Evolutionary conservation across 208 protist genomes (phyloP), one percentile per base, ranked within the genome.

Genomic region (Porcisia hertigi): DNA sequence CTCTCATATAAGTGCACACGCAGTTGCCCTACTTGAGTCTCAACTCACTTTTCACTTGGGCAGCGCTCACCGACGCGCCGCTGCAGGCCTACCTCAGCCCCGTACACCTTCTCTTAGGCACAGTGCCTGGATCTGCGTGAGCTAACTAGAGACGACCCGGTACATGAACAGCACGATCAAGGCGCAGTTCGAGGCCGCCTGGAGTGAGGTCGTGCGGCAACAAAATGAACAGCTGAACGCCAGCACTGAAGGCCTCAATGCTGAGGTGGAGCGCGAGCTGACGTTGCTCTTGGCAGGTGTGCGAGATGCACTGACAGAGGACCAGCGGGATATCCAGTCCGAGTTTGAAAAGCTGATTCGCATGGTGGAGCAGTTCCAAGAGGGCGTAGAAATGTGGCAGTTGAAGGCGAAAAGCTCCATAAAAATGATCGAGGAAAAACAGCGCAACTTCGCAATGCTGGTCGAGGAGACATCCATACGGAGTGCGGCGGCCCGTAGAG

Each of bases 311-410:
- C 76, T 95, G 20, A 77, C 75, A 14, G 83, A 89, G 55, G 90
- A 88, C 39, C 81, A 93, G 54, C 82, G 82, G 34, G 85, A 86
- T 58, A 73, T 97, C 62, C 84, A 92, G 74, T 59, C 64, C 30
- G 84, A 92, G n/a, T 79, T 94, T 39, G 87, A 92, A 60, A 80
- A 85, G 54, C 79, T 97, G 4, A 78, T 88, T 55, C 76, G 73
- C 45, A 92, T 93, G 82, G 82, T 89, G 25, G 72, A 89, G 30
- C 86, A 94, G 75, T 94, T 93, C 52, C 82, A 87, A 36, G 82
- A 90, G 16, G 91, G 87, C 18, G 88, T 97, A 36, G 86, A 93
- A 18, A 72, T 92, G 76, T 97, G 93, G 91, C 84, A 89, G 62
- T 77, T 87, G 36, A 95, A 95, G 75, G 93, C 93, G 30, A 76